Base-by-base conservation (phyloP, 108 stramenopile genomes). In the Bacterosira constricta region DNA sequence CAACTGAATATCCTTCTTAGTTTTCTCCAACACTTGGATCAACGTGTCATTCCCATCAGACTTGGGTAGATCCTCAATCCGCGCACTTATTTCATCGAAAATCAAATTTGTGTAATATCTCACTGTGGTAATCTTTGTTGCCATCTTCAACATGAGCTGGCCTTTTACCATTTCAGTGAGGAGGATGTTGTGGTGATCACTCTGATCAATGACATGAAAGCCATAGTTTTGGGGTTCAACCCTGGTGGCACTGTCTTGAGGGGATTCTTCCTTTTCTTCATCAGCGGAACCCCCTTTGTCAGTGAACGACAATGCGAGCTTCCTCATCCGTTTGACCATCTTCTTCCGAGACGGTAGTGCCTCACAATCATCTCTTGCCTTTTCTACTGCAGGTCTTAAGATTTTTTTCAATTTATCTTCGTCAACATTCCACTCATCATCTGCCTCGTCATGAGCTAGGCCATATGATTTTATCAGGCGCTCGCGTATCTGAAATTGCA, bases 311-410 rank as follows among this genome's bases (percentile, higher is more conserved):
- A 88, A 50, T n/a, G 88, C 77, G 29, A 79, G 38, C 58, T 86
- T 90, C 39, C 63, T 82, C 6, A 85, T 83, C n/a, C 93, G 75
- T 66, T 82, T 90, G 7, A 79, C 26, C 18, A 94, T 55, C 39
- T 86, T 85, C 47, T 91, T 91, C 52, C 79, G 82, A 4, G 83
- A 41, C 15, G 93, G 93, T n/a, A 94, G 70, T 30, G 86, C 91
- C 34, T 78, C 80, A 25, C 42, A 62, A 15, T 76, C 83, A 7
- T 59, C 56, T 20, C 30, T 50, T 13, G 27, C 55, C 41, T 61
- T 68, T 36, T 66, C 51, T 13, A 27, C 53, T 23, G 67, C 18
- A 12, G 39, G 29, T 20, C 30, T 35, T 18, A 69, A n/a, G 12
- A 49, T 21, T 23, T 55, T 42, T 31, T 75, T 57, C 20, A 71